Evolutionary conservation across 1,284 basidiomycete species (phyloP), one percentile per base, ranked within the genome.

Genomic region (Schizopora paradoxa): DNA sequence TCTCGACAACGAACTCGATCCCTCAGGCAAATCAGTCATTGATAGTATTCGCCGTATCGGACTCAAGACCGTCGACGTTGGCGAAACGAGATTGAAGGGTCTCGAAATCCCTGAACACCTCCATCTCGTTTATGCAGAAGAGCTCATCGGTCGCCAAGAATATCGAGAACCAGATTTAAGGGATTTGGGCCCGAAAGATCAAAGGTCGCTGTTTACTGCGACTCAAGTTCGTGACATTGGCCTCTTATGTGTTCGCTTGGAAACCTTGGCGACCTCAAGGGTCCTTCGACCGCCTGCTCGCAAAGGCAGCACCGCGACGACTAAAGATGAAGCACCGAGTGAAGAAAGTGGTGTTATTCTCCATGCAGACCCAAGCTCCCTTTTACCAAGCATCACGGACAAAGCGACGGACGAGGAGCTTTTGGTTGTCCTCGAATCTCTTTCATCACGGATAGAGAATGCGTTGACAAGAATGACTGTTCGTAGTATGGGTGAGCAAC

Each of bases 81-180:
- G 96, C 18, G 92, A 97, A 64, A 77, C 86, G 53, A 91, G 91
- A 61, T 79, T 99, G 55, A 98, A 98, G 65, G 95, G 95, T 11
- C 73, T 98, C 28, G 93, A 97, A 66, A 75, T 88, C 1, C 90
- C 90, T 1, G 95, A 98, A 65, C 74, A 79, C 55, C 72, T 99
- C 11, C 89, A 90, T 22, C 66, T 88, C 19, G 75, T 98, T 38
- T 97, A 93, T 61, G 92, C 95, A 0, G 74, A 69, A 41, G 76
- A 78, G 13, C 72, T 99, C 16, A 75, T 77, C 16, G 86, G 84
- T 6, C 82, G 96, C 21, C 74, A 86, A 49, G 74, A 83, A 48
- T 65, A 86, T 28, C 75, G 82, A 46, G 67, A 77, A 44, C 69
- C 68, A 18, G 59, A 66, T 1, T 64, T 69, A 18, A 65, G 69